Conservation (phyloP, 2,329 filamentous ascomycete genomes). For the Fusarium mangiferae region DNA sequence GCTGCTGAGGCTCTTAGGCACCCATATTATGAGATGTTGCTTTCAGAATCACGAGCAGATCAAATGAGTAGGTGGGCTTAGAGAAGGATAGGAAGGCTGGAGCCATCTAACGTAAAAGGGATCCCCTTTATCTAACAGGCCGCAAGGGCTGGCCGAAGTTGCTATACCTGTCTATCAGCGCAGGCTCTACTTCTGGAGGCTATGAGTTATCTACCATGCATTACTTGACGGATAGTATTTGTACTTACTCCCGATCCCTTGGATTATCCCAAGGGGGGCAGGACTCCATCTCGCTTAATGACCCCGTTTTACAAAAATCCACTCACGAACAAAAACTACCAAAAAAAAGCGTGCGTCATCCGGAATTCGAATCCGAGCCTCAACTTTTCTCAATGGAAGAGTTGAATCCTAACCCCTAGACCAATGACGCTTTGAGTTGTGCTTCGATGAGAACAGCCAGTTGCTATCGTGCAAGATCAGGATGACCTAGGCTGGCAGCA, state of each 20-base stretch:
- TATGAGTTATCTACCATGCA: neutral
- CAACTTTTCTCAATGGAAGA: conserved; percentile 27
- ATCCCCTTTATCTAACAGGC: too few species aligned
- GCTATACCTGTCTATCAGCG: neutral
- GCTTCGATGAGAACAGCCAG: neutral
- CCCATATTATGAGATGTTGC: neutral
- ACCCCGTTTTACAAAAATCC: neutral
- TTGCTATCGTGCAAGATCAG: neutral
- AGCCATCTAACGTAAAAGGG: too few species aligned
- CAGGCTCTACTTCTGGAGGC: neutral
- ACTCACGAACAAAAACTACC: neutral
- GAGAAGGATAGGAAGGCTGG: neutral
- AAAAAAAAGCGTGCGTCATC: conserved; percentile 15
- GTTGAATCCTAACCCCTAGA: conserved; percentile 30
- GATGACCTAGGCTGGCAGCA: neutral
- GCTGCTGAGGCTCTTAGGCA: conserved; percentile 6
- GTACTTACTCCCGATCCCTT: neutral
- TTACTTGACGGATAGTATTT: neutral
- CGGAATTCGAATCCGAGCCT: conserved; percentile 29
- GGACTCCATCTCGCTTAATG: neutral
- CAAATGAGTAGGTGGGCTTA: neutral
- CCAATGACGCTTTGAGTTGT: conserved; percentile 4
- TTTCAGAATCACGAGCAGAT: neutral
- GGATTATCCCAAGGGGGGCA: neutral
- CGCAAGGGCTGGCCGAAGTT: neutral